Evolutionary conservation across 305 asterid genomes (phyloP), one percentile per base, ranked within the genome.

Genomic region (Withania somnifera): DNA sequence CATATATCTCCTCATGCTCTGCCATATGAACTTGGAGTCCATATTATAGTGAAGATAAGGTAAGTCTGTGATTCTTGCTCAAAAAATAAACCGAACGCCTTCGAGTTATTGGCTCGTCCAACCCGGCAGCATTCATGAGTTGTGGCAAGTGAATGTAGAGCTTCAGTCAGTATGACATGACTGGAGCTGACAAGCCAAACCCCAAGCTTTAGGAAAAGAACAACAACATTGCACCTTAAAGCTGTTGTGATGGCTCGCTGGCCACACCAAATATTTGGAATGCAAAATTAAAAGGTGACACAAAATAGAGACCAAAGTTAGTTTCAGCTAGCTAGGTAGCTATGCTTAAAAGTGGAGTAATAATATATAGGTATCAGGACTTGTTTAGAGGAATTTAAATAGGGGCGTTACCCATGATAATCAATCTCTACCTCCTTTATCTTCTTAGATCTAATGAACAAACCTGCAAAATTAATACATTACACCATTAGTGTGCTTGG

Each of bases 211-310:
- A 96, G 97, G 81, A 98, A 94, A 81, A 96, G 94, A 42, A 96
- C 95, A 85, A 94, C 93, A 86, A 96, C 93, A 90, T 92, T 96
- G 97, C 99, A 96, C 90, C 98, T 93, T 38, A 94, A 86, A 75
- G 99, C 99, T 26, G 93, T 96, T 86, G 95, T 90, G 87, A 96
- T 98, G 24, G 98, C 99, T 86, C 97, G 88, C 93, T 94, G 97
- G 77, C 98, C 92, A 85, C 79, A 86, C 30, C 19, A 77, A 7
- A 32, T 77, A 77, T 77, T 86, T 52, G 30, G 51, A 80, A 75
- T 77, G 58, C 77, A 85, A 73, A 73, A 30, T 30, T 30, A 30
- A 2, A 30, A 30, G 77, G 69, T 36, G 63, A 66, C 54, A 82
- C 58, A 66, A 47, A 83, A 68, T 30, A 30, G 2, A 30, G 34